Conservation (phyloP, 345 rosid genomes). For the Rubroshorea leprosula region DNA sequence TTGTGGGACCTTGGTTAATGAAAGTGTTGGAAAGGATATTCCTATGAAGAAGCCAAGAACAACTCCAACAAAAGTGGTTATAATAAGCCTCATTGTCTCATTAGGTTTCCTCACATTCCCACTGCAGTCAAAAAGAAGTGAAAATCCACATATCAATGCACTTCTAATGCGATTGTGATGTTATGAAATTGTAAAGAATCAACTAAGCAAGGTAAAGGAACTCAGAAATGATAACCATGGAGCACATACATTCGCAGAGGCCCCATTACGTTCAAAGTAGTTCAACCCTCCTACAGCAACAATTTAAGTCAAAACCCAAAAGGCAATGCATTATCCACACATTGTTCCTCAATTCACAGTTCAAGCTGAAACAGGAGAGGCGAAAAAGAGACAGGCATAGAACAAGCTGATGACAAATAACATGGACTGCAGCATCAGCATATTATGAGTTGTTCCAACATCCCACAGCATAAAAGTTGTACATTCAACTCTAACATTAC, state of each 20-base stretch:
- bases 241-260: conserved; percentile 34
- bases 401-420: background rate
- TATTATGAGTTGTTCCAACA: background rate
- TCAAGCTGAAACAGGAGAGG: conserved; percentile 4
- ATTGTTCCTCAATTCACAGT: conserved; percentile 27
- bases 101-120: conserved; percentile 52
- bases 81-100: conserved; percentile 67
- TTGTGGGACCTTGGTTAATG: conserved; percentile 58
- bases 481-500: background rate
- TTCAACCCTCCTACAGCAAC: conserved; percentile 17
- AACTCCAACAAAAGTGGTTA: conserved; percentile 59
- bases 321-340: conserved; percentile 15
- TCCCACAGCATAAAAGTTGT: background rate
- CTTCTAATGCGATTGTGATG: conserved; percentile 2
- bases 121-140: conserved; percentile 26
- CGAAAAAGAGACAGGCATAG: background rate
- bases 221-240: background rate
- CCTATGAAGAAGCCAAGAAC: conserved; percentile 82
- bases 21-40: conserved; percentile 63
- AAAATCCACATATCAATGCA: conserved; percentile 5
- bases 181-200: background rate
- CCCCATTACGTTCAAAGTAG: conserved; percentile 29
- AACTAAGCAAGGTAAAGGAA: background rate
- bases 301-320: conserved; percentile 19
- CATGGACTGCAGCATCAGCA: background rate